Evolutionary conservation across 768 basidiomycete genomes (phyloP), one percentile per base, ranked within the genome.

Genomic region (Boletus subcaerulescens): DNA sequence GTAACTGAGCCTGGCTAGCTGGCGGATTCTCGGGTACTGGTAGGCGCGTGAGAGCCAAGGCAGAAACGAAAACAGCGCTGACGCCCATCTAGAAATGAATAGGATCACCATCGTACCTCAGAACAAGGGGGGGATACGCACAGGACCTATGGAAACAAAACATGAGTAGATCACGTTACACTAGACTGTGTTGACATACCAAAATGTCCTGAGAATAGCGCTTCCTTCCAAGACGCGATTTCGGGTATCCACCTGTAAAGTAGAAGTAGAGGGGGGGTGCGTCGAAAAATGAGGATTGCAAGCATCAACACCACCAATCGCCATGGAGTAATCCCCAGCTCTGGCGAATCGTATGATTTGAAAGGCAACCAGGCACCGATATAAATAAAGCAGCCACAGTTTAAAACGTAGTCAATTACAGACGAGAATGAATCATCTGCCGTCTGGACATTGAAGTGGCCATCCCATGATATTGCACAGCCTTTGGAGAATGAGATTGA

Each of bases 391-490:
- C 87, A 88, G 3, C 74, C 85, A 57, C 87, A 88, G 61, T 91
- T 91, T 50, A 91, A 76, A 24, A 97, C 77, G 57, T 97, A 81
- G 69, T 98, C 91, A 58, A 98, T 86, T 40, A 97, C 90, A 24
- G 92, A 87, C 2, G 92, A 87, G 67, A 99, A 98, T 12, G 84
- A 77, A 53, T 93, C 91, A 58, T 89, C 85, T 71, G 95, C 90
- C 0, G 83, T 91, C 55, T 91, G 85, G 18, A 73, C 72, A 61
- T 90, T 88, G 73, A 90, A 90, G 60, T 91, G 78, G 3, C 85
- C 90, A 69, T 96, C 93, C 93, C 91, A 95, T 8, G 91, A 91
- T 59, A 98, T 88, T 2, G 95, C 91, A 49, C 80, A 85, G 3
- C 95, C 95, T 86, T 35, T 48, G 7, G n/a, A 45, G n/a, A 35